These are phyloP conservation scores for Fraxinus quadrangulata DNA, from an alignment of 257 asterid genomes.

Conservation along the genomic window DNA sequence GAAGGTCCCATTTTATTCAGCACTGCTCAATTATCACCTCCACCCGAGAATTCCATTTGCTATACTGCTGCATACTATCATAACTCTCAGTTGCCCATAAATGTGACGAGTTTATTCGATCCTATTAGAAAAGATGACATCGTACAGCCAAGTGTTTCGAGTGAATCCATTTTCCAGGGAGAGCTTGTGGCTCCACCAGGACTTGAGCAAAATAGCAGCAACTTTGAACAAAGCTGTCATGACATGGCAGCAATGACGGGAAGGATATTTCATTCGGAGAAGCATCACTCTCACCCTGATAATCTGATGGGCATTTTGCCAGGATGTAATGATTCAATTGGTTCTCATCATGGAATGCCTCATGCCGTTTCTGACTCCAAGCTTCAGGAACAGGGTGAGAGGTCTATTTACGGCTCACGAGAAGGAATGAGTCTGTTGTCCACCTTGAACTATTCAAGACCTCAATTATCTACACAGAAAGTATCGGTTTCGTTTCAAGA, in stretches of 20 bases:
- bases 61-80: slow-evolving; percentile 29
- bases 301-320: slow-evolving; percentile 37
- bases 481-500: slow-evolving; percentile 44
- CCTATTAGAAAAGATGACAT: slow-evolving; percentile 30
- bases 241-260: slow-evolving; percentile 35
- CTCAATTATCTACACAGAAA: slow-evolving; percentile 38
- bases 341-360: slow-evolving; percentile 46
- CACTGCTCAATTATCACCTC: slow-evolving; percentile 34
- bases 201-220: slow-evolving; percentile 33
- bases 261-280: slow-evolving; percentile 30
- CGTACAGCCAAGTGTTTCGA: slow-evolving; percentile 33
- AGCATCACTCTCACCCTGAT: slow-evolving; percentile 31
- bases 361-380: slow-evolving; percentile 73
- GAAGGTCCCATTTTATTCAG: slow-evolving; percentile 35
- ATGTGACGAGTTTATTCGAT: slow-evolving; percentile 27
- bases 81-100: slow-evolving; percentile 32
- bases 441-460: slow-evolving; percentile 47
- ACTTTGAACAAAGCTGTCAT: slow-evolving; percentile 32
- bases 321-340: slow-evolving; percentile 34
- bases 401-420: slow-evolving; percentile 49
- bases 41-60: slow-evolving; percentile 35
- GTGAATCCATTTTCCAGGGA: slow-evolving; percentile 36
- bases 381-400: slow-evolving; percentile 61
- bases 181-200: slow-evolving; percentile 33
- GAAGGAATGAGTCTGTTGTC: slow-evolving; percentile 51